These are phyloP conservation scores for Lachancea waltii DNA, from an alignment of 805 yeast species.

Conservation along the genomic window DNA sequence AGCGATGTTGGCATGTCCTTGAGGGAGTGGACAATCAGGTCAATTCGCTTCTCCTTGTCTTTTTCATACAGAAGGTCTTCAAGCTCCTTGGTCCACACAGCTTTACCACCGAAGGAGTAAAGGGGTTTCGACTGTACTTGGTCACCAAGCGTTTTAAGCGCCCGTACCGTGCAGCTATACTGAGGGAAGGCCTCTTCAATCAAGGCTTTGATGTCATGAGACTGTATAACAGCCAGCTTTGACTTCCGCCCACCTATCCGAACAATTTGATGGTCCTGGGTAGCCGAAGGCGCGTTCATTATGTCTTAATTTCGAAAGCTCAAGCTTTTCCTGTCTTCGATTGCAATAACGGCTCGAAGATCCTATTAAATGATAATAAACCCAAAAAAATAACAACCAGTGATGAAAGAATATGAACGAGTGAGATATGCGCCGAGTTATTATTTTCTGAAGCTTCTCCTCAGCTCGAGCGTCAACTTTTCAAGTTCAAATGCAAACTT, in stretches of 20 bases:
- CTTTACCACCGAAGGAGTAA: constrained; percentile 92
- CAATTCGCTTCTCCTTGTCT: constrained; percentile 62
- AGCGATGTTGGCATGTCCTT: constrained; percentile 89
- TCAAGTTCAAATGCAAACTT: no score
- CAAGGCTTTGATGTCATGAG: constrained; percentile 58
- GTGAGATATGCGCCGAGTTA: no score
- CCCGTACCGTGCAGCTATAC: constrained; percentile 65
- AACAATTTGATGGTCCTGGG: constrained; percentile 19
- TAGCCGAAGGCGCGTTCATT: background rate
- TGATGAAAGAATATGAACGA: no score
- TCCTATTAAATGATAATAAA: no score
- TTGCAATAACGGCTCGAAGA: no score
- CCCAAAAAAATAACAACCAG: no score
- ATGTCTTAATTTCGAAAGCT: background rate
- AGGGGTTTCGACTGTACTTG: constrained; percentile 77
- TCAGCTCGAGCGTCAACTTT: no score
- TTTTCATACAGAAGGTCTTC: constrained; percentile 66
- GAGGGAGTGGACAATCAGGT: constrained; percentile 86
- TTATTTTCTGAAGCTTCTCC: no score
- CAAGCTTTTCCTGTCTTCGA: background rate
- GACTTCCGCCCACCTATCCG: constrained; percentile 87
- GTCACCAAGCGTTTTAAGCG: constrained; percentile 85
- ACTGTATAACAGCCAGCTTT: constrained; percentile 78
- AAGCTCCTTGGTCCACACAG: constrained; percentile 93
- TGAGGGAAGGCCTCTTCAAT: constrained; percentile 59